phyloP scores from a whole-genome alignment of 192 early-diverging fungal genomes.

The Umbelopsis ramanniana region DNA sequence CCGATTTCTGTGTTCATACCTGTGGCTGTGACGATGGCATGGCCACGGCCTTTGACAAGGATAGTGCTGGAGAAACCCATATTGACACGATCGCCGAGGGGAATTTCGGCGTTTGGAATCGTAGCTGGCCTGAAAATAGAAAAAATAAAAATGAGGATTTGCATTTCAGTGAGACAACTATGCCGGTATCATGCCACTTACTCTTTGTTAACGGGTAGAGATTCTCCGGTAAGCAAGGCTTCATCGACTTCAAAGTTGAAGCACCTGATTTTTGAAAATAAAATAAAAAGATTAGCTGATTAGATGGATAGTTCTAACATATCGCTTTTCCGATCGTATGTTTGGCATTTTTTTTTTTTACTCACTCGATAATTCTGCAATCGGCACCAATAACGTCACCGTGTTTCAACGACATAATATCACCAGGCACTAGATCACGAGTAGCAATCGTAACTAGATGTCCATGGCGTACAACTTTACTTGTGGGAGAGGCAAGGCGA shows the following conservation, averaged over 20 bases:
- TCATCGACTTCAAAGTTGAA: conserved; percentile 94
- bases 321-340: too few species aligned
- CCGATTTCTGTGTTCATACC: conserved; percentile 93
- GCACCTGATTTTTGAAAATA: conserved; percentile 52
- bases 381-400: conserved; percentile 96
- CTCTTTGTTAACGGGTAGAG: conserved; percentile 79
- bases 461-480: conserved; percentile 86
- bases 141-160: background rate
- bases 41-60: conserved; percentile 88
- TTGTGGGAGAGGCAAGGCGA: conserved; percentile 85
- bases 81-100: conserved; percentile 92
- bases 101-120: conserved; percentile 69
- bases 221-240: conserved; percentile 92
- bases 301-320: too few species aligned
- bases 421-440: conserved; percentile 84
- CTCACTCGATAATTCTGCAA: conserved; percentile 67
- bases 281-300: too few species aligned
- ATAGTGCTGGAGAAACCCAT: conserved; percentile 90
- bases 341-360: background rate
- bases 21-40: conserved; percentile 84
- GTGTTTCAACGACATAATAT: conserved; percentile 89
- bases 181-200: conserved; percentile 21
- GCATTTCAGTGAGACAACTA: background rate
- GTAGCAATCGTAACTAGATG: conserved; percentile 74
- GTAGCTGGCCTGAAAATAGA: conserved; percentile 42